Evolutionary conservation across 805 yeast species (phyloP), one percentile per base, ranked within the genome.

Genomic region (Scheffersomyces stipitis): DNA sequence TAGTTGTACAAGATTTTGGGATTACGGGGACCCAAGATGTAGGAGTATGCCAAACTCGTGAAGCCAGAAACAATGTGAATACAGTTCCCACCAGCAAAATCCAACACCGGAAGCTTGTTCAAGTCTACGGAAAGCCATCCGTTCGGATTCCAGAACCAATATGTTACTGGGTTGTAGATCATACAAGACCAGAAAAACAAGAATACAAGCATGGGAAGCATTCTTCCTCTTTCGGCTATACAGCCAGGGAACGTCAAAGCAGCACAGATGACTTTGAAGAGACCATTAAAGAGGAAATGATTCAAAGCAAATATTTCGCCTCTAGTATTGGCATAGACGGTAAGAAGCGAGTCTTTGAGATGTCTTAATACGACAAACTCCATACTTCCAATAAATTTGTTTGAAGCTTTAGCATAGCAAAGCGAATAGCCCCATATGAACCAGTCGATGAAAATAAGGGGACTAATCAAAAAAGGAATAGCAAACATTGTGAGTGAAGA

Each of bases 41-140:
- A 68, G 9, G 72, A 66, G 39, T 69, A 69, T 3, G 72, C 72
- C 36, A 69, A 55, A 3, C 67, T 57, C 7, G 75, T 69, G 37
- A 68, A 66, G n/a, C 75, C 75, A 45, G 72, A 62, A 3, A 68
- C 71, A 23, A 67, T 51, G 40, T 69, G 75, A n/a, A 69, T 58
- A 44, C 71, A 64, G 30, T 57, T 63, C 8, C 73, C 75, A 8
- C 75, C 75, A 4, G 75, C 73, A 52, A 68, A 69, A 44, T 69
- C 75, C 8, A 67, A 49, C 3, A 67, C 73, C 0, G 73, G 72
- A 3, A 63, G 41, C 22, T 40, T 49, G 12, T 45, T 40, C 13
- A 54, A 47, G 36, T 66, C 66, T 1, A 59, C 49, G 0, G 70
- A 63, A 3, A 69, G 54, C 73, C 73, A 69, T 7, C 75, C 75